These are phyloP conservation scores for Phytophthora fragariaefolia DNA, from an alignment of 352 stramenopile genomes.

Conservation along the genomic window DNA sequence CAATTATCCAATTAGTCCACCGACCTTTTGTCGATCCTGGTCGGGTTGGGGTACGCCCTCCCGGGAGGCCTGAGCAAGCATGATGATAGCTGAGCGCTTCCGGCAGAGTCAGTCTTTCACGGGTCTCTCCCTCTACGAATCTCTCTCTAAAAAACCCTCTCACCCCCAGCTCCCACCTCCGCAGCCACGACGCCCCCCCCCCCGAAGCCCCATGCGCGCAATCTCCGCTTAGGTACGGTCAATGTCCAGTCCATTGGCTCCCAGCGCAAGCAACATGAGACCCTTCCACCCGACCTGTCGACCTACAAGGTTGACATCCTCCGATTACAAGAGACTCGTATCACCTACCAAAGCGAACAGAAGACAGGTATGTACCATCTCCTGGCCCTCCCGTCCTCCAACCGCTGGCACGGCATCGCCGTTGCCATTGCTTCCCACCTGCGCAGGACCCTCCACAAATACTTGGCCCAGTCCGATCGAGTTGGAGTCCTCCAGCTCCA, in stretches of 20 bases:
- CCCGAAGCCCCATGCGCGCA: background rate
- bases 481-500: constrained; percentile 9
- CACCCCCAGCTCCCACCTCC: constrained; percentile 3
- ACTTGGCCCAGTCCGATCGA: constrained; percentile 9
- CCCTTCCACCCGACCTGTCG: background rate
- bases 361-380: constrained; percentile 16
- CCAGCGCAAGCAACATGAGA: constrained; percentile 13
- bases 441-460: constrained; percentile 1
- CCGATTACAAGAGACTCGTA: constrained; percentile 4
- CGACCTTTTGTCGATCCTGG: constrained; percentile 11
- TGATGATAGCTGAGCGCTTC: constrained; percentile 22
- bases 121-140: constrained; percentile 16
- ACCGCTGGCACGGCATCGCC: constrained; percentile 11
- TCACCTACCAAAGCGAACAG: constrained; percentile 10
- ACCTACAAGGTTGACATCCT: constrained; percentile 15
- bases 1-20: too few relatives aligned
- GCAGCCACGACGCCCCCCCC: constrained; percentile 5
- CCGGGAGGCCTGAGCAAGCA: constrained; percentile 17
- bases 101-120: constrained; percentile 15
- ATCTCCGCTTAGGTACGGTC: constrained; percentile 19
- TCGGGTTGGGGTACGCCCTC: constrained; percentile 20
- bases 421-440: constrained; percentile 17
- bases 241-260: constrained; percentile 15
- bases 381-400: too few relatives aligned
- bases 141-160: constrained; percentile 9